Conservation (phyloP, 352 stramenopile genomes). For the Pythium utonaiense region DNA sequence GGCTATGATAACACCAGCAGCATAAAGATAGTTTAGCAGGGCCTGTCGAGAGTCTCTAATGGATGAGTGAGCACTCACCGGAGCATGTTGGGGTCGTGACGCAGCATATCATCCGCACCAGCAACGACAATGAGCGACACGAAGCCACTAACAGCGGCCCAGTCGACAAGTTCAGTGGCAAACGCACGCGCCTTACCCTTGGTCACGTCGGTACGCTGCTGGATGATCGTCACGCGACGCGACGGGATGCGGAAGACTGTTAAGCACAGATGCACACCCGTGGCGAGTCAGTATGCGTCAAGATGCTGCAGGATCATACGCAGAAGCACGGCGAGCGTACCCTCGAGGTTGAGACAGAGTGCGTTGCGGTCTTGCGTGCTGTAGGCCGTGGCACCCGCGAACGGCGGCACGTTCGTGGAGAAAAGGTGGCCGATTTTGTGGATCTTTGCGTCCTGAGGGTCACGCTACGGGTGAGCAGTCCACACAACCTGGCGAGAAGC, state of each 20-base stretch:
- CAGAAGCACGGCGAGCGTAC: conserved; percentile 21
- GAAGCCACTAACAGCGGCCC: conserved; percentile 41
- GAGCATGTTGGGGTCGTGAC: conserved; percentile 72
- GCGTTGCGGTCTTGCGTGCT: conserved; percentile 31
- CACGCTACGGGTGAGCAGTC: neutral
- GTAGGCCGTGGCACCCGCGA: conserved; percentile 58
- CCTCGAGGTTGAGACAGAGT: conserved; percentile 77
- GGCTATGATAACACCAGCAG: conserved; percentile 7
- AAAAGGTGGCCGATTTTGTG: conserved; percentile 56
- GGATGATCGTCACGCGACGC: conserved; percentile 67
- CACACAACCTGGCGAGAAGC: neutral
- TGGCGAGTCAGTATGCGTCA: neutral
- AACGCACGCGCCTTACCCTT: conserved; percentile 57
- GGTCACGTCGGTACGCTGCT: conserved; percentile 53
- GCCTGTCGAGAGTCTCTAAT: too few relatives aligned
- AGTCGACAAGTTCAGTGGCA: conserved; percentile 49
- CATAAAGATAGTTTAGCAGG: too few relatives aligned
- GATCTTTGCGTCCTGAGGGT: conserved; percentile 34
- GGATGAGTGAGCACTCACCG: conserved; percentile 26
- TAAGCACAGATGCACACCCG: neutral
- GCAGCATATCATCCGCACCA: conserved; percentile 79
- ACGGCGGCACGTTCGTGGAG: conserved; percentile 51
- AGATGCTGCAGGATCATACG: neutral
- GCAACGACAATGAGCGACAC: conserved; percentile 50
- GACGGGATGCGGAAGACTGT: conserved; percentile 61